phyloP scores from a whole-genome alignment of 495 filamentous ascomycete species.

The Aspergillus saccharolyticus region DNA sequence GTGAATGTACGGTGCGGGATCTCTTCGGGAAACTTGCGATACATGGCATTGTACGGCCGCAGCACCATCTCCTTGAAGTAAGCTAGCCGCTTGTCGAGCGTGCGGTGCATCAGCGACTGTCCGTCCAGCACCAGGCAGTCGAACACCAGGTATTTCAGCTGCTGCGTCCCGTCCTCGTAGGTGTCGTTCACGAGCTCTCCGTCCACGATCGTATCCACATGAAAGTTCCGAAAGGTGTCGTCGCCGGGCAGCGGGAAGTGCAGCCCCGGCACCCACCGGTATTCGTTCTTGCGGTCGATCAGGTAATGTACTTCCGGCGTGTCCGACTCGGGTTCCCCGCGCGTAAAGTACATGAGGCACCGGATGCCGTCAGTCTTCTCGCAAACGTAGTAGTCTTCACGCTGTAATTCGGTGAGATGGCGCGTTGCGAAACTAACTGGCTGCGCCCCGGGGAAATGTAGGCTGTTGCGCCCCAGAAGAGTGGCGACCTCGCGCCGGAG shows the following conservation, averaged over 20 bases:
- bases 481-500: slow-evolving; percentile 70
- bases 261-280: slow-evolving; percentile 71
- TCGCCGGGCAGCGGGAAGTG: slow-evolving; percentile 72
- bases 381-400: slow-evolving; percentile 89
- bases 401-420: slow-evolving; percentile 73
- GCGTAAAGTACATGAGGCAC: slow-evolving; percentile 83
- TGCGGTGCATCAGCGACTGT: slow-evolving; percentile 65
- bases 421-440: slow-evolving; percentile 80
- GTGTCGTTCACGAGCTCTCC: slow-evolving; percentile 87
- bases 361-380: slow-evolving; percentile 97
- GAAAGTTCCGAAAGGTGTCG: slow-evolving; percentile 56
- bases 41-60: slow-evolving; percentile 71
- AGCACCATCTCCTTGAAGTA: slow-evolving; percentile 77
- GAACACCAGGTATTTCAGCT: slow-evolving; percentile 84
- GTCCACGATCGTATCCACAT: slow-evolving; percentile 79
- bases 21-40: slow-evolving; percentile 64
- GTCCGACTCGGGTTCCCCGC: slow-evolving; percentile 43
- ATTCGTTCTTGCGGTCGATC: slow-evolving; percentile 96
- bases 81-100: slow-evolving; percentile 81
- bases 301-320: slow-evolving; percentile 64
- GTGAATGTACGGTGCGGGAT: slow-evolving; percentile 67
- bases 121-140: slow-evolving; percentile 84
- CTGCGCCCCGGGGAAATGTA: slow-evolving; percentile 84
- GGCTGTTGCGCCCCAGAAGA: slow-evolving; percentile 62
- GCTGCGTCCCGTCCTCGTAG: slow-evolving; percentile 51